These are phyloP conservation scores for Hemerocallis citrina DNA, from an alignment of 106 monocot genomes.

Conservation along the genomic window DNA sequence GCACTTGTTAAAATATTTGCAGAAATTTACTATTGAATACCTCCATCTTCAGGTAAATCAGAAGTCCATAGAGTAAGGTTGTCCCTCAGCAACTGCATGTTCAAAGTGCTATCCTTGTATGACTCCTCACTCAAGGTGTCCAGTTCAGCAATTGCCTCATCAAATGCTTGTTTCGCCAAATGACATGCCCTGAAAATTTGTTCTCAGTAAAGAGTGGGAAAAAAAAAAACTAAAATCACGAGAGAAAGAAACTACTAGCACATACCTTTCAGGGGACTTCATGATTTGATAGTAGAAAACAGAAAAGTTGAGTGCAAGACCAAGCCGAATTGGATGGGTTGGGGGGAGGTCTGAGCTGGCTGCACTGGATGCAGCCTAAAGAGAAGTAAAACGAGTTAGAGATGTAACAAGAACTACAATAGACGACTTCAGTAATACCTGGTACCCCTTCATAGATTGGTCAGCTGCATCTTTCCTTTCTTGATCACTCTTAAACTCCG, in stretches of 20 bases:
- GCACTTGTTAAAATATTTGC: too few relatives aligned
- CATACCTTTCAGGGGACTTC: conserved; percentile 32
- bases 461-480: conserved; percentile 38
- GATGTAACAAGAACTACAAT: background rate
- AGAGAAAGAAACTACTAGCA: background rate
- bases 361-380: conserved; percentile 23
- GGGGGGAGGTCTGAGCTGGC: conserved; percentile 25
- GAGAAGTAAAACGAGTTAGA: background rate
- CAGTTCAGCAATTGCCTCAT: conserved; percentile 36
- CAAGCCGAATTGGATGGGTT: conserved; percentile 38
- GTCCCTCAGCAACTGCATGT: conserved; percentile 37
- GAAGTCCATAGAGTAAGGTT: conserved; percentile 38
- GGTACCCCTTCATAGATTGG: conserved; percentile 28
- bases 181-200: conserved; percentile 28
- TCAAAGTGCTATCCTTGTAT: conserved; percentile 36
- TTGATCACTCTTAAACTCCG: conserved; percentile 31
- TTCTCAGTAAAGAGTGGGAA: background rate
- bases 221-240: background rate
- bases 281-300: conserved; percentile 38
- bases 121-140: conserved; percentile 36
- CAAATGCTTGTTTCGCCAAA: conserved; percentile 37
- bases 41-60: conserved; percentile 41
- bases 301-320: conserved; percentile 38
- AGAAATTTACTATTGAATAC: background rate
- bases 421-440: conserved; percentile 14